Evolutionary conservation across 208 protist species (phyloP), one percentile per base, ranked within the genome.

Genomic region (Angomonas ambiguus): DNA sequence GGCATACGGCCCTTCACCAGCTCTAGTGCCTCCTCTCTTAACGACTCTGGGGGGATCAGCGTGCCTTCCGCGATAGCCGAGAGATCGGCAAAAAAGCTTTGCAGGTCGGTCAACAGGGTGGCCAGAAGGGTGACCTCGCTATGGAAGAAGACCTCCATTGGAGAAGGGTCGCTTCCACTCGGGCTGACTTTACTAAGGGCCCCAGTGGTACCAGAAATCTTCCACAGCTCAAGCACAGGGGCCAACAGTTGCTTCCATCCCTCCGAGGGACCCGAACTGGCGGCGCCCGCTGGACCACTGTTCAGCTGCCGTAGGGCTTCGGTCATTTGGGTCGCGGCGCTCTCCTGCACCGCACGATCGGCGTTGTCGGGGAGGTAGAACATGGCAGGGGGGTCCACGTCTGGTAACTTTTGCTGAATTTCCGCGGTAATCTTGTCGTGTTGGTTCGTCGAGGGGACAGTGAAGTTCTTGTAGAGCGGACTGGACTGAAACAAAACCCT

Each of bases 351-450:
- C 0, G 84, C 82, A 48, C 87, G 79, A 63, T 98, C 94, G 13
- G 96, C 86, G 80, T 98, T 98, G 65, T 85, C 78, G 30, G 96
- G 95, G 16, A 98, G 87, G 30, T 80, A 79, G 71, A 98, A 94
- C 65, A 98, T 67, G 34, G 67, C 27, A 2, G 88, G 87, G 51
- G 76, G 51, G 62, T 94, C 88, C 10, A 88, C 76, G 68, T 94
- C 87, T 4, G 88, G 79, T 28, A 96, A 45, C 34, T 82, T 76
- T 6, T 72, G 59, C 22, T 69, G 68, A 30, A 96, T 69, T 56
- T 85, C 68, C 49, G 78, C 62, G 56, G 91, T 62, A 65, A 94
- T 66, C 20, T 59, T 67, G 45, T 63, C 77, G 62, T 85, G 80
- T 32, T 79, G 72, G 62, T 77, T 81, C 5, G 85, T 82, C 18